These are phyloP conservation scores for Paramecium octaurelia DNA, from an alignment of 73 alveolate genomes.

Conservation along the genomic window DNA sequence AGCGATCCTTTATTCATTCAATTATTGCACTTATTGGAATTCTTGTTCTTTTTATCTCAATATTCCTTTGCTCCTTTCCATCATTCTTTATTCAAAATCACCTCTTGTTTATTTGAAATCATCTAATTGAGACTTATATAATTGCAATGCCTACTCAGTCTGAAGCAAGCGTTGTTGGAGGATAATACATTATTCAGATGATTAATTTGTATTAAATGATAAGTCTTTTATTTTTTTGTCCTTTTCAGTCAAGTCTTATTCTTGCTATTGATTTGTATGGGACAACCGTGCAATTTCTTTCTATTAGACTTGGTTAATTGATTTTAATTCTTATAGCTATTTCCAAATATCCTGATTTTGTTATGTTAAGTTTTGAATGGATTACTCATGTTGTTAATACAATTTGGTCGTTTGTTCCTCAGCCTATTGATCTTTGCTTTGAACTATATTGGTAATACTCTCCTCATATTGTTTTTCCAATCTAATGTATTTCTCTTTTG, in stretches of 20 bases:
- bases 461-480: constrained; percentile 21
- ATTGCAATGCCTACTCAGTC: not conserved
- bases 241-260: not conserved
- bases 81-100: not conserved
- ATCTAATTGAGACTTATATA: constrained; percentile 14
- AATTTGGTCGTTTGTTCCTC: not conserved
- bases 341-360: not conserved
- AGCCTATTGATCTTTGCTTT: not conserved
- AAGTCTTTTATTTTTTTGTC: not conserved
- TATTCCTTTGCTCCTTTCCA: constrained; percentile 20
- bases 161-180: not conserved
- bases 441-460: not conserved
- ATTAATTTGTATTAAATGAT: not conserved
- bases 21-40: not conserved
- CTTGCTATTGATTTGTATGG: not conserved
- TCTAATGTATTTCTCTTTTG: not conserved
- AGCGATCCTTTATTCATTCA: not conserved
- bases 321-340: not conserved
- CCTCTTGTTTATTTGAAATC: constrained; percentile 19
- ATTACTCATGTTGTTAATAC: not conserved
- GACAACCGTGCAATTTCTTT: not conserved
- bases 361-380: not conserved
- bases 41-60: constrained; percentile 42
- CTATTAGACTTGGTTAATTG: not conserved
- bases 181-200: not conserved